Evolutionary conservation across 2,329 filamentous ascomycete species (phyloP), one percentile per base, ranked within the genome.

Genomic region (Fusarium sp.): DNA sequence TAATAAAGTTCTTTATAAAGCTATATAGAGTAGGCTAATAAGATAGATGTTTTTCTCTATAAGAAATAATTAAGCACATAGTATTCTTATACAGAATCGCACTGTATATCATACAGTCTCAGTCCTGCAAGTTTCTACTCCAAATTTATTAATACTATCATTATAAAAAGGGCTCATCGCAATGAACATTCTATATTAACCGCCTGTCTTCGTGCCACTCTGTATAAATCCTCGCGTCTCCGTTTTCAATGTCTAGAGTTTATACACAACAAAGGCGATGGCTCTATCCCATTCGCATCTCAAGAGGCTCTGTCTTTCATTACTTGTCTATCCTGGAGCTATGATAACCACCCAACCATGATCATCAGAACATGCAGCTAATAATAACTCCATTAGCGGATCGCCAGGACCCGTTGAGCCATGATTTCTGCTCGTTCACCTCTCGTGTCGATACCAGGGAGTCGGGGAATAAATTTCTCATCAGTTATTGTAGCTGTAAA

Each of bases 231-330:
- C 20, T 13, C 12, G 1, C 14, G 28, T 28, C 44, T 28, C 24
- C 2, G 1, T 22, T 8, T 24, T 1, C 9, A 24, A 26, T 20
- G 1, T 3, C 12, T 20, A 8, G 42, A 26, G 2, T 24, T 12
- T 0, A 7, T 24, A 18, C 1, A 20, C 4, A 13, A 6, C 2
- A 26, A 24, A 26, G 10, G 12, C 7, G 7, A 45, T 18, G 17
- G 10, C 41, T 17, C 41, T 42, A 5, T 42, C 22, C 6, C 8
- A 5, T 12, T 18, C 18, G 10, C 1, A 24, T 12, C 10, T 18
- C 6, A 18, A 15, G 12, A 3, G n/a, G n/a, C 4, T 17, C 0
- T 18, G n/a, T 5, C 24, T 18, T 7, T 15, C 6, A 18, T 24
- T 10, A 24, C n/a, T 24, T 24, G n/a, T 24, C 15, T 42, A 1